Evolutionary conservation across 208 protist species (phyloP).

Genomic region (Jaenimonas drosophilae): DNA sequence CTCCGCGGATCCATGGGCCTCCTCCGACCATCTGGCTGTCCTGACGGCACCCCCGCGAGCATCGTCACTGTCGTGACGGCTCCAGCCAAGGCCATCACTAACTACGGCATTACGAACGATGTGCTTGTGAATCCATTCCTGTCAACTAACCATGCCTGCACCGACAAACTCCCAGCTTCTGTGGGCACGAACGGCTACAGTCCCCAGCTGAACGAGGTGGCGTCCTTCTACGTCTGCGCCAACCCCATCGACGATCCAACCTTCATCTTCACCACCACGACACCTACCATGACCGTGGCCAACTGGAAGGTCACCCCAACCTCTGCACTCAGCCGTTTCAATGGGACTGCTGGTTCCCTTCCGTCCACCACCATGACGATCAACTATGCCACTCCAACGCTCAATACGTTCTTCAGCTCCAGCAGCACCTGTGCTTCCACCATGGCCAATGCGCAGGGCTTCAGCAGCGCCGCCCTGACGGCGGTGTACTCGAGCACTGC

Average conservation of each 20-base stretch:
- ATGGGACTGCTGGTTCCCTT: slow-evolving; percentile 9
- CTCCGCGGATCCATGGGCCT: slow-evolving; percentile 31
- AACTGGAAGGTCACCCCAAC: slow-evolving; percentile 26
- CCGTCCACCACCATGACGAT: slow-evolving; percentile 12
- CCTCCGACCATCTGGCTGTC: slow-evolving; percentile 26
- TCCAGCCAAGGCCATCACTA: slow-evolving; percentile 17
- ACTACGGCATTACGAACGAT: slow-evolving; percentile 31
- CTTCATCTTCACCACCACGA: slow-evolving; percentile 39
- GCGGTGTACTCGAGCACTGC: slow-evolving; percentile 12
- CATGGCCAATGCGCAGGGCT: slow-evolving; percentile 7
- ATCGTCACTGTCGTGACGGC: slow-evolving; percentile 18
- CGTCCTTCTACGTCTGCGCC: slow-evolving; percentile 46
- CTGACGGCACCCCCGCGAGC: slow-evolving; percentile 13
- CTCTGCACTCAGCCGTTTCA: slow-evolving; percentile 25
- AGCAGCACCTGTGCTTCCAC: slow-evolving; percentile 12
- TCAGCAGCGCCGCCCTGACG: slow-evolving; percentile 6
- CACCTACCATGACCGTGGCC: slow-evolving; percentile 28
- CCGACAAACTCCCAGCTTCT: slow-evolving; percentile 1
- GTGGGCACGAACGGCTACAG: slow-evolving; percentile 24
- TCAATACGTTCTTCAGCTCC: slow-evolving; percentile 31
- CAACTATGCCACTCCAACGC: slow-evolving; percentile 32
- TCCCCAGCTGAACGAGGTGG: slow-evolving; percentile 18
- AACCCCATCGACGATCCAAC: slow-evolving; percentile 8
- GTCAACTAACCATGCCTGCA: slow-evolving; percentile 22
- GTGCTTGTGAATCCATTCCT: slow-evolving; percentile 20